A percentile compares a stretch with the other conserved stretches of the same genome.
Evolutionary conservation across 2,329 filamentous ascomycete species (phyloP).

Genomic region (Bipolaris cookei): DNA sequence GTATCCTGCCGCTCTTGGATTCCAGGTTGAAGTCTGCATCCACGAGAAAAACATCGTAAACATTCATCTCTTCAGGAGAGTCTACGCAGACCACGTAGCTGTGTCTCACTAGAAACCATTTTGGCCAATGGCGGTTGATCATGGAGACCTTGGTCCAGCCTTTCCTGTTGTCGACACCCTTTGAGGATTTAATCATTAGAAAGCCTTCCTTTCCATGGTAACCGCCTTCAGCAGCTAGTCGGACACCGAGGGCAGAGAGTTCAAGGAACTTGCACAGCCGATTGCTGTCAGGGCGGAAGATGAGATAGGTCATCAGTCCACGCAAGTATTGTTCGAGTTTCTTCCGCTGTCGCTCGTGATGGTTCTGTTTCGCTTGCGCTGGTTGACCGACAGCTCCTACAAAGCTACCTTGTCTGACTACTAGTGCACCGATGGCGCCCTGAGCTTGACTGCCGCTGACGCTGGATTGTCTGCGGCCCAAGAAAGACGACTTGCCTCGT

Average conservation of each 20-base stretch:
- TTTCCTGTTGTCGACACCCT: slow-evolving; percentile 84
- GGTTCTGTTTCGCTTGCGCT: slow-evolving; percentile 60
- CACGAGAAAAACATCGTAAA: slow-evolving; percentile 98
- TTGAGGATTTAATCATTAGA: slow-evolving; percentile 87
- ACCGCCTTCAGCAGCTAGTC: slow-evolving; percentile 91
- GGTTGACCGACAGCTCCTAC: slow-evolving; percentile 46
- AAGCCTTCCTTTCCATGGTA: slow-evolving; percentile 98
- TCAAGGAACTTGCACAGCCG: slow-evolving; percentile 95
- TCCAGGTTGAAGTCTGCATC: slow-evolving; percentile 86
- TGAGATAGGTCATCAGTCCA: slow-evolving; percentile 93
- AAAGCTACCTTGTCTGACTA: slow-evolving; percentile 49
- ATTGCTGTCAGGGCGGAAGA: slow-evolving; percentile 95
- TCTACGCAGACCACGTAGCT: slow-evolving; percentile 99
- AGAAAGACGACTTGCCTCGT: slow-evolving; percentile 63
- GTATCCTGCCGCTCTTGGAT: slow-evolving; percentile 64
- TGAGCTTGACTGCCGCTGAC: slow-evolving; percentile 44
- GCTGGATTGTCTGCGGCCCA: slow-evolving; percentile 66
- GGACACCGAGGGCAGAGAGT: slow-evolving; percentile 89
- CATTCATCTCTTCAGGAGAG: slow-evolving; percentile 97
- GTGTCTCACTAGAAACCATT: slow-evolving; percentile 98
- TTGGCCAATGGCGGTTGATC: slow-evolving; percentile 82
- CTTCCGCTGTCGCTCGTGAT: slow-evolving; percentile 80
- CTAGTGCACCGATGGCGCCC: slow-evolving; percentile 30
- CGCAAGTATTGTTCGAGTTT: slow-evolving; percentile 90
- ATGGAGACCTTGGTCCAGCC: slow-evolving; percentile 80